Evolutionary conservation across 2,329 filamentous ascomycete species (phyloP), one percentile per base, ranked within the genome.

Genomic region (Zalaria obscura): DNA sequence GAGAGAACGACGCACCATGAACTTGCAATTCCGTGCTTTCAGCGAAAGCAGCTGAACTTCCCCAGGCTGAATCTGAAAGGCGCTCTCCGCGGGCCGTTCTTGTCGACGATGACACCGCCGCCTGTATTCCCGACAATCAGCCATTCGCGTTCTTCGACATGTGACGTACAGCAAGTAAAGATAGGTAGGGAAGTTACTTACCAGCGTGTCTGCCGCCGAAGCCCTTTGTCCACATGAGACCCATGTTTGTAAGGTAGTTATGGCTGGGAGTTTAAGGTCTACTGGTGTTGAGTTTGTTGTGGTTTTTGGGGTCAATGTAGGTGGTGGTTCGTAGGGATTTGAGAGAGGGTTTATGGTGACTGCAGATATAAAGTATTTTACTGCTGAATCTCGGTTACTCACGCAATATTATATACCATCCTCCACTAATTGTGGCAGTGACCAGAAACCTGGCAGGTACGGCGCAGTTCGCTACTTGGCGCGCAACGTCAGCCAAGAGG

Each of bases 41-140:
- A 72, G 44, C 64, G 61, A 58, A 72, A 74, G 56, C 71, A 75
- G 54, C 63, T 70, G 51, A 73, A 65, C 35, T 63, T 61, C 36
- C 70, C 68, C 47, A 63, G 57, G 29, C 63, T 64, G 52, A 73
- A 62, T 33, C 69, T 60, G 54, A 70, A 73, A 4, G 70, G 67
- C 26, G 69, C 68, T 40, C 67, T 60, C 33, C 64, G 63, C 1
- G 66, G 58, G 40, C 72, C 72, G 50, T 73, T 63, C 49, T 65
- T 66, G 57, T 73, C 68, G 44, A 68, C 68, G 7, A 66, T 59
- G 40, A 75, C 53, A 45, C 66, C 69, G 31, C 67, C 71, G 40
- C 68, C 69, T 66, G 42, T 18, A 18, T 18, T 18, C 18, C 27
- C 25, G 25, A 38, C 11, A 11, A 26, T 40, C 25, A 37, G 25